Evolutionary conservation across 208 protist species (phyloP), one percentile per base, ranked within the genome.

Genomic region (Vickermania spadyakhi): DNA sequence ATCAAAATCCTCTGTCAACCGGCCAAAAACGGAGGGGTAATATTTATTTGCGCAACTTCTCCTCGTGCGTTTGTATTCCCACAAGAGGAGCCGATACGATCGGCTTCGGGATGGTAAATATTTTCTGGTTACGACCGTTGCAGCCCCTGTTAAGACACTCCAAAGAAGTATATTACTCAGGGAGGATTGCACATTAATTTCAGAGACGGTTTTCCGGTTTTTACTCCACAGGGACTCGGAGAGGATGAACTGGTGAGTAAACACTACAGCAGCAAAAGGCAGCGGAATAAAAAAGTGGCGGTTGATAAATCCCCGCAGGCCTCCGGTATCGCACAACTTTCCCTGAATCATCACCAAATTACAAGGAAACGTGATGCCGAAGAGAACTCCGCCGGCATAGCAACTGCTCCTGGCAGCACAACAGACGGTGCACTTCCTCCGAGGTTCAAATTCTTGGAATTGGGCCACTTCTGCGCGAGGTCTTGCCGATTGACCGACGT

Each of bases 221-320:
- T 88, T 88, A 62, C 83, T 87, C 83, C 86, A 93, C 28, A 93
- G 66, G 4, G 73, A 83, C 62, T 93, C 82, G 21, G 86, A 93
- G 41, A 90, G 81, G 7, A 93, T 62, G 2, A 54, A 42, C 60
- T 93, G 86, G 58, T 93, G 86, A 0, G 86, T 90, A 70, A 93
- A 87, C n/a, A 82, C 81, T 41, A 90, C 67, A 26, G 73, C 71
- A 0, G 79, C 72, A 4, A 90, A 29, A 28, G 86, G 86, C 2
- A 93, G 65, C 11, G 86, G 68, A 13, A 89, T 29, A 58, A 90
- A 73, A 0, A 73, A 54, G 58, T 86, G 75, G 25, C 81, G 75
- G 54, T 93, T 79, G 18, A 85, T 22, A 28, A 90, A 84, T 1
- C 82, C 83, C 13, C 64, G 56, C 58, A 72, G 69, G 4, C 85